These are phyloP conservation scores for Cercospora sp. DNA, from an alignment of 2,329 filamentous ascomycete species.

Conservation along the genomic window DNA sequence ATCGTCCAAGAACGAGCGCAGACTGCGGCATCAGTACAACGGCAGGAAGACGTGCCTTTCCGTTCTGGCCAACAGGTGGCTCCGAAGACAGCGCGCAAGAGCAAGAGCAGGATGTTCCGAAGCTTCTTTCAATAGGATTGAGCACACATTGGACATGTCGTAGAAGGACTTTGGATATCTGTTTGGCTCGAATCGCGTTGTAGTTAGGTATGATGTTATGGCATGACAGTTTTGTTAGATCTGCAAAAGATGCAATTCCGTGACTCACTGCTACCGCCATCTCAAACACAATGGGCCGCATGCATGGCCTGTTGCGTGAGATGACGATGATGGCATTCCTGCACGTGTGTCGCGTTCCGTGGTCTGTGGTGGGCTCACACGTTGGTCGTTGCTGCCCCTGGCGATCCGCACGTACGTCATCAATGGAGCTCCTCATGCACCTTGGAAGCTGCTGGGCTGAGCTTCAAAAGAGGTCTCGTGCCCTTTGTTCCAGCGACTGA, in stretches of 20 bases:
- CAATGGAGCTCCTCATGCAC: constrained; percentile 10
- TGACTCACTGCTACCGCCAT: background rate
- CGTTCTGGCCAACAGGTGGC: constrained; percentile 5
- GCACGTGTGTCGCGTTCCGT: constrained; percentile 3
- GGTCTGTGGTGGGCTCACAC: background rate
- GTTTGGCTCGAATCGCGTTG: constrained; percentile 1
- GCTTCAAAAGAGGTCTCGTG: constrained; percentile 18
- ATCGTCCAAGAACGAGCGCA: constrained; percentile 26
- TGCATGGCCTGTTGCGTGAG: background rate
- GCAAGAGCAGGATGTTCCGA: constrained; percentile 32
- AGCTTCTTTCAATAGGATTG: constrained; percentile 26
- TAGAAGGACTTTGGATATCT: constrained; percentile 2
- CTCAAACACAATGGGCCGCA: background rate
- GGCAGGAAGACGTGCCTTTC: constrained; percentile 10
- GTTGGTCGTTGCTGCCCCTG: constrained; percentile 11
- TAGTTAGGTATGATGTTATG: background rate
- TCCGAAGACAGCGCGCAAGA: constrained; percentile 29
- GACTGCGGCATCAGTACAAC: constrained; percentile 23
- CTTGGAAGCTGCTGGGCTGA: constrained; percentile 18
- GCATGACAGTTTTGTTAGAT: background rate
- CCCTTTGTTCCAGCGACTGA: background rate
- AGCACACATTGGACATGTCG: background rate
- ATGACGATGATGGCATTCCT: constrained; percentile 11
- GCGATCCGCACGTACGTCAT: constrained; percentile 8
- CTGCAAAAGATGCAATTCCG: background rate